Evolutionary conservation across 805 yeast species (phyloP), one percentile per base, ranked within the genome.

Genomic region (Cyberlindnera mississippiensis): DNA sequence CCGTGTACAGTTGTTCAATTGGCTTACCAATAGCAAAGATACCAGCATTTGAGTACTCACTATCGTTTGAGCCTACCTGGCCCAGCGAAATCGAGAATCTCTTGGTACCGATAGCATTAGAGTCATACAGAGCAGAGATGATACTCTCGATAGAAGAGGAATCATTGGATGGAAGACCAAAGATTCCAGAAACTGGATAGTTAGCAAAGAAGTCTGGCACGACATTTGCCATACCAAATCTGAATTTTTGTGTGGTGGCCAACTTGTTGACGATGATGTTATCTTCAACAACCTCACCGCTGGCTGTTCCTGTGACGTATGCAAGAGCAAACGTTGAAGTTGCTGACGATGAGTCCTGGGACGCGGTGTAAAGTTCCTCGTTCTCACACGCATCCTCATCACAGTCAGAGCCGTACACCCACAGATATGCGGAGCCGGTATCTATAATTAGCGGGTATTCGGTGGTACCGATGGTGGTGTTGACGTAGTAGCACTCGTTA

Each of bases 381-480:
- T 53, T 53, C 3, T 54, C 38, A 50, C 85, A 80, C 1, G 75
- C 65, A 9, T 49, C 44, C 38, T 68, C 68, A 1, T 62, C 57
- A 61, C 86, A 80, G 29, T 70, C 59, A 1, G 66, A 56, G 36
- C 76, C 78, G 55, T 77, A 79, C 4, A 81, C 68, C 87, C 87
- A 81, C 2, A 78, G 56, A 43, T 78, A 73, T 14, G 80, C 78
- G 20, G 83, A 76, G 6, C 84, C 86, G 0, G 87, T 81, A 57
- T 81, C 87, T 14, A 81, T 61, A 15, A 81, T 66, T 30, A 81
- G 60, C 5, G 76, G 75, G 50, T 70, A 77, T 26, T 62, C 62
- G n/a, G 56, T 55, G n/a, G 64, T 51, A 17, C 63, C 68, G 29
- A 71, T 60, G 12, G 68, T 67, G 24, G 69, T 61, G 46, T 71